These are phyloP conservation scores for Calocybe indica DNA, from an alignment of 768 basidiomycete species.

Conservation along the genomic window DNA sequence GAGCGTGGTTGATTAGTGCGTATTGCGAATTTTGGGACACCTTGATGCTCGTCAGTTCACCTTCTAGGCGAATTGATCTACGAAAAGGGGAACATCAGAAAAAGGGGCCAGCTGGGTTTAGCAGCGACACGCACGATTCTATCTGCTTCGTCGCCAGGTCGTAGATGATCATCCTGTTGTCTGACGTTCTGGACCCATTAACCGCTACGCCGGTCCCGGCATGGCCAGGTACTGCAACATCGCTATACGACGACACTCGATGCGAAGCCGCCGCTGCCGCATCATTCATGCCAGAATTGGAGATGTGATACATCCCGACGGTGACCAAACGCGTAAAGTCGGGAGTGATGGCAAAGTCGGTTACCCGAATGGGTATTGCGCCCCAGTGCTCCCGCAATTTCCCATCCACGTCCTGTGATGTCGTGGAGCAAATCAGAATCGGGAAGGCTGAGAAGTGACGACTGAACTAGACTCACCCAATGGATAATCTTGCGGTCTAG, in stretches of 20 bases:
- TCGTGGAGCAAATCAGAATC: constrained; percentile 6
- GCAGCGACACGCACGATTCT: constrained; percentile 50
- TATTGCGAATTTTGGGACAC: constrained; percentile 82
- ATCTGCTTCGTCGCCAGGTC: constrained; percentile 63
- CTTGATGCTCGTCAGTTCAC: constrained; percentile 85
- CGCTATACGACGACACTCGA: constrained; percentile 7
- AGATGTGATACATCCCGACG: constrained; percentile 50
- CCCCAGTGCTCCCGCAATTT: constrained; percentile 67
- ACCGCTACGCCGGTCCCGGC: constrained; percentile 15
- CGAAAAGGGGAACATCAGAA: constrained; percentile 6
- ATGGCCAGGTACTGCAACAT: constrained; percentile 3
- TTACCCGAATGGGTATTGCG: constrained; percentile 69
- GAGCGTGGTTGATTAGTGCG: constrained; percentile 82
- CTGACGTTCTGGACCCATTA: constrained; percentile 30
- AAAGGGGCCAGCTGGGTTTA: constrained; percentile 1
- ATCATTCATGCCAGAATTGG: constrained; percentile 20
- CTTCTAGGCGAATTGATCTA: constrained; percentile 63
- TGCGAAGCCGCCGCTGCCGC: constrained; percentile 8
- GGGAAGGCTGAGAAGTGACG: background rate
- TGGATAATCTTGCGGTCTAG: constrained; percentile 79
- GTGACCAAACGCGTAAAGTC: constrained; percentile 80
- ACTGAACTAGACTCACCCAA: constrained; percentile 53
- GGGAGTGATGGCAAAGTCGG: constrained; percentile 82
- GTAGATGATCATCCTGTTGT: constrained; percentile 72
- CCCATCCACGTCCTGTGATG: constrained; percentile 67